Conservation (phyloP, 148 eudicot species). For the Simmondsia chinensis region DNA sequence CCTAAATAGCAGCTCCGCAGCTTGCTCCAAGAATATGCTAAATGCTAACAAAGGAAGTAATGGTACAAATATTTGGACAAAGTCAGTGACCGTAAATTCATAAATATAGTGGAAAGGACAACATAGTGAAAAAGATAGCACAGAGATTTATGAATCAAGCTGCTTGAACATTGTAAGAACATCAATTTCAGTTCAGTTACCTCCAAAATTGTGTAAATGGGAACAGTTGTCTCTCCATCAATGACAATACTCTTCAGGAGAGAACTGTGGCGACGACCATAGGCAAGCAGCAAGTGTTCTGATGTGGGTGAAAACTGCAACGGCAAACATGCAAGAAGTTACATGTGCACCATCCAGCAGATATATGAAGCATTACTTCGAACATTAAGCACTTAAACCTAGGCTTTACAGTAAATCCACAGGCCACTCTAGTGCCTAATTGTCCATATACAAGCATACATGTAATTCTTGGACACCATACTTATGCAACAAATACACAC, state of each 20-base stretch:
- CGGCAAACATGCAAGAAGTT: neutral
- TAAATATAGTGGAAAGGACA: too few relatives aligned
- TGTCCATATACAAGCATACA: neutral
- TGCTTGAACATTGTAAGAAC: too few relatives aligned
- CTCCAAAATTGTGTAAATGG: constrained; percentile 91
- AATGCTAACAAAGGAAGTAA: too few relatives aligned
- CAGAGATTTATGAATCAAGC: too few relatives aligned
- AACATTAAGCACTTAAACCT: neutral
- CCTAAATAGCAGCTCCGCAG: too few relatives aligned
- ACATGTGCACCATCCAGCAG: neutral
- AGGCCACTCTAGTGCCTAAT: too few relatives aligned
- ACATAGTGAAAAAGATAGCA: too few relatives aligned
- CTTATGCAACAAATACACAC: neutral
- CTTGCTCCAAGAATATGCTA: too few relatives aligned
- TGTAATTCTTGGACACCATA: neutral
- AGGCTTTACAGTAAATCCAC: too few relatives aligned
- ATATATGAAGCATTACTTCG: neutral
- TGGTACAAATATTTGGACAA: too few relatives aligned
- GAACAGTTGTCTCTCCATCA: constrained; percentile 83
- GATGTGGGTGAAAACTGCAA: constrained; percentile 99
- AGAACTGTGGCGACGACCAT: constrained; percentile 95
- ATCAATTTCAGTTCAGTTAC: constrained; percentile 40
- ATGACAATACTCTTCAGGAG: constrained; percentile 90
- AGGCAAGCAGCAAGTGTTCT: constrained; percentile 93
- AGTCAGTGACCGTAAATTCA: too few relatives aligned